Evolutionary conservation across 345 rosid species (phyloP).

Genomic region (Acer yangbiense): DNA sequence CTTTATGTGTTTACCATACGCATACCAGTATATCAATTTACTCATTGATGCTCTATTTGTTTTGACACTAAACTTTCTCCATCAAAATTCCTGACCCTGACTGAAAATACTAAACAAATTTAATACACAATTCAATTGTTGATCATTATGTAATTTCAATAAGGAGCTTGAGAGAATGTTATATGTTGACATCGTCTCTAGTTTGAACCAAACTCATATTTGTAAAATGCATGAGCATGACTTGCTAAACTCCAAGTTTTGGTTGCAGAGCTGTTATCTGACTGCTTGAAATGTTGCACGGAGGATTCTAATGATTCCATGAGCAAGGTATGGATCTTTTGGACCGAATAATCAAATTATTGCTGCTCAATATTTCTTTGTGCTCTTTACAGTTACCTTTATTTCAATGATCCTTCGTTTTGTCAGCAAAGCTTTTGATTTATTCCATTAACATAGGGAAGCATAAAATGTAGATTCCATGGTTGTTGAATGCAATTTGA

Average conservation of each 20-base stretch:
- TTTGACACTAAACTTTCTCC: neutral
- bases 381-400: neutral
- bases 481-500: neutral
- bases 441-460: neutral
- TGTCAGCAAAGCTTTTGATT: neutral
- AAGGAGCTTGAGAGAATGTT: neutral
- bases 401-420: neutral
- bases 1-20: too few relatives aligned
- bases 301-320: constrained; percentile 90
- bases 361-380: neutral
- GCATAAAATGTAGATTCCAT: neutral
- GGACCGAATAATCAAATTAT: neutral
- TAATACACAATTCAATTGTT: too few relatives aligned
- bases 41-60: neutral
- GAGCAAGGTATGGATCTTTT: constrained; percentile 61
- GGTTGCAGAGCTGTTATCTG: constrained; percentile 83
- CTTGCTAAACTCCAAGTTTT: constrained; percentile 24
- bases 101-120: too few relatives aligned
- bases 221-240: neutral
- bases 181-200: neutral
- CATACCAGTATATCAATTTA: neutral
- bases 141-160: neutral
- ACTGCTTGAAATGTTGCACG: constrained; percentile 92
- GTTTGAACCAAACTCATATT: neutral
- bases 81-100: neutral